Evolutionary conservation across 2,329 filamentous ascomycete genomes (phyloP), one percentile per base, ranked within the genome.

Genomic region (Fusarium hainanense): DNA sequence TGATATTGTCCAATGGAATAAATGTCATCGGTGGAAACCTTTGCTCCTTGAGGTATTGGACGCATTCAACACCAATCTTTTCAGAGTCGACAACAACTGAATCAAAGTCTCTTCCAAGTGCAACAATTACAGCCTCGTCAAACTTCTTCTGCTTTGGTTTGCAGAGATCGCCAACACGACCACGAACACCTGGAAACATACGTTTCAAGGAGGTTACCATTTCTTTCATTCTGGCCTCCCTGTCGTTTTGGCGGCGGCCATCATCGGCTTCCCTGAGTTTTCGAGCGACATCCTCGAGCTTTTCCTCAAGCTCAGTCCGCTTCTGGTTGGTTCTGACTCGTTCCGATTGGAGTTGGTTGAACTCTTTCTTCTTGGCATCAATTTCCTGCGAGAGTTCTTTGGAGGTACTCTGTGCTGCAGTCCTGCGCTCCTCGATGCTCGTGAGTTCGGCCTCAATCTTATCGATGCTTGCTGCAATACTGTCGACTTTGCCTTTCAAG

Each of bases 81-180:
- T 98, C 94, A 3, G 93, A 95, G 74, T 99, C 96, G 12, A 98
- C 95, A 50, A 99, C 90, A 44, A 99, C 92, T 0, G 94, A 93
- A 78, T 99, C 95, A 78, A 97, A 97, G 76, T 98, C 93, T 57
- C 93, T 90, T 52, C 96, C 96, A 6, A 99, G 88, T 9, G 97
- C 94, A 23, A 93, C 97, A 74, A 93, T 93, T 68, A 99, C 93
- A 47, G 96, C 96, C 72, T 96, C 93, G 69, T 96, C 93, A 76
- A 91, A 99, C 79, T 98, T 98, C 82, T 97, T 98, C 82, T 98
- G 93, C 80, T 98, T 98, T 2, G 96, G 95, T 71, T 93, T 94
- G 82, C 96, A 98, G 43, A 99, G 87, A 70, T 97, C 93, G 68
- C 93, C 93, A 47, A 98, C 89, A 47, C 95, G 90, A 21, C 96